phyloP scores from a whole-genome alignment of 306 rosid species.

The Lupinus albus region DNA sequence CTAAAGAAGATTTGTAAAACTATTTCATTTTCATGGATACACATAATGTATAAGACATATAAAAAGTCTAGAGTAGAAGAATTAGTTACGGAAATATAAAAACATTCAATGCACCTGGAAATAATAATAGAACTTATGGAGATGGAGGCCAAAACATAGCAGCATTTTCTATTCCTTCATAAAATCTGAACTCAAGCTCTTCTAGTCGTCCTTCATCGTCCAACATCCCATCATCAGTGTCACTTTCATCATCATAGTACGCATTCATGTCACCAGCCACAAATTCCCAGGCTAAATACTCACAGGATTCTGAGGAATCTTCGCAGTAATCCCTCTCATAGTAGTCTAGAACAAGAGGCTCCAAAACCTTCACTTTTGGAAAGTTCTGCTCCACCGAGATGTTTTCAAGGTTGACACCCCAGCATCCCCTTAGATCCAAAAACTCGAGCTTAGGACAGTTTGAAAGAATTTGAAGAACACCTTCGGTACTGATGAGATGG shows the following conservation, averaged over 20 bases:
- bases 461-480: slow-evolving; percentile 66
- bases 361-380: slow-evolving; percentile 75
- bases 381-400: slow-evolving; percentile 54
- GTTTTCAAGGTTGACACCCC: slow-evolving; percentile 79
- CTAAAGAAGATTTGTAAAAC: slow-evolving; percentile 7
- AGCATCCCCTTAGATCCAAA: slow-evolving; percentile 89
- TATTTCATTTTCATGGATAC: neutral
- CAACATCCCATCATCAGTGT: slow-evolving; percentile 73
- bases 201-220: slow-evolving; percentile 72
- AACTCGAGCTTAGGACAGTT: slow-evolving; percentile 73
- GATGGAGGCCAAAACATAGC: slow-evolving; percentile 88
- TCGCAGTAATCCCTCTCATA: slow-evolving; percentile 73
- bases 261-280: slow-evolving; percentile 56
- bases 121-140: slow-evolving; percentile 51
- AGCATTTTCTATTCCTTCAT: slow-evolving; percentile 72
- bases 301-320: slow-evolving; percentile 66
- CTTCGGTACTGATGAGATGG: slow-evolving; percentile 63
- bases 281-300: slow-evolving; percentile 77
- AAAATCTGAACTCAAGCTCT: slow-evolving; percentile 82
- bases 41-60: slow-evolving; percentile 46
- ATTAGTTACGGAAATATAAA: slow-evolving; percentile 38
- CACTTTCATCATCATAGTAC: slow-evolving; percentile 62
- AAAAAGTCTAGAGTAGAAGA: slow-evolving; percentile 50
- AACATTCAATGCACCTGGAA: slow-evolving; percentile 38
- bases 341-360: slow-evolving; percentile 66